Evolutionary conservation across 129 eudicot genomes (phyloP).

Genomic region (Arctium minus): DNA sequence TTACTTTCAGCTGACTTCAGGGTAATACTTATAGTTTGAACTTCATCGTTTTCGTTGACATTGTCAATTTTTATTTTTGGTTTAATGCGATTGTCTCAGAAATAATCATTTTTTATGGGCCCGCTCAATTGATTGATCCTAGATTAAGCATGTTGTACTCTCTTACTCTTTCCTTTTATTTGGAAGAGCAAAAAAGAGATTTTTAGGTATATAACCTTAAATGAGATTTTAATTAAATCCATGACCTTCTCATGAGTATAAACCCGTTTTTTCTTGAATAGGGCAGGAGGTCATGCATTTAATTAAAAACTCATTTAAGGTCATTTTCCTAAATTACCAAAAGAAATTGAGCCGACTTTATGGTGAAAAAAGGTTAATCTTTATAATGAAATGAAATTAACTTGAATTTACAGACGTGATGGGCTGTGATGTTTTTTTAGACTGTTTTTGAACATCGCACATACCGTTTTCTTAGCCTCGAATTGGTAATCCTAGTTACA

Average conservation of each 20-base stretch:
- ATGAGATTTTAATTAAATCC: too few species aligned
- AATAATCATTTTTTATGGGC: neutral
- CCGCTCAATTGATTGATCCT: neutral
- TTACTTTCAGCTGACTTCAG: neutral
- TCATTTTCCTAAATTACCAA: too few species aligned
- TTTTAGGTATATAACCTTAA: too few species aligned
- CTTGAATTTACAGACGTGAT: neutral
- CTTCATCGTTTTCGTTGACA: neutral
- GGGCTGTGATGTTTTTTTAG: neutral
- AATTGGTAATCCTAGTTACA: slow-evolving; percentile 3
- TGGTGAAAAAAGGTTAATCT: slow-evolving; percentile 16
- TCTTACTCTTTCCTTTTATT: neutral
- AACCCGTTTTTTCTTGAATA: too few species aligned
- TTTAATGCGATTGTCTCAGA: neutral
- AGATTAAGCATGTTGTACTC: neutral
- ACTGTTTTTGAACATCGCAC: neutral
- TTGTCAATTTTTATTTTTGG: neutral
- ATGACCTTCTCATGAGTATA: too few species aligned
- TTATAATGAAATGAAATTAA: neutral
- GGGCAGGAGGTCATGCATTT: too few species aligned
- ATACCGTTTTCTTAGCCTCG: neutral
- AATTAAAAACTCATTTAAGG: too few species aligned
- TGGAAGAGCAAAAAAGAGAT: neutral
- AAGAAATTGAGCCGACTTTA: neutral
- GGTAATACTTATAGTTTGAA: neutral